These are phyloP conservation scores for Lepidopterella palustris DNA, from an alignment of 495 filamentous ascomycete genomes.

Conservation along the genomic window DNA sequence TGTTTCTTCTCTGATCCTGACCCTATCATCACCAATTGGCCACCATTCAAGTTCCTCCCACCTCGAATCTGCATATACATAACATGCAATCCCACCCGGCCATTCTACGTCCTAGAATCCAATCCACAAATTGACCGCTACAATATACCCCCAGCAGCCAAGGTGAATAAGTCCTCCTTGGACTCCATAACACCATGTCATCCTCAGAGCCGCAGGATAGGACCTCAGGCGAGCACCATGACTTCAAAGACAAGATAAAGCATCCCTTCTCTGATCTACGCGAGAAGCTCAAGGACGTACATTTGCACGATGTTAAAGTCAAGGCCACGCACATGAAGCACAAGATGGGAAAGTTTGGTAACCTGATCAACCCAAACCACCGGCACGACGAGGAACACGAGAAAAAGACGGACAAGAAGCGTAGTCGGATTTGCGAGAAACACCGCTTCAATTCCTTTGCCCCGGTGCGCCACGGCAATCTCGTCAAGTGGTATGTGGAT, in stretches of 20 bases:
- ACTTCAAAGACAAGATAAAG: slow-evolving; percentile 19
- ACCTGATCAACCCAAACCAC: slow-evolving; percentile 80
- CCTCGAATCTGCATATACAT: background rate
- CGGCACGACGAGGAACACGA: slow-evolving; percentile 94
- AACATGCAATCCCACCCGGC: background rate
- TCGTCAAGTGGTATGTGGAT: slow-evolving; percentile 96
- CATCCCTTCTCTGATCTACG: slow-evolving; percentile 28
- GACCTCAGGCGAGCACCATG: slow-evolving; percentile 9
- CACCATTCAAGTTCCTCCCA: background rate
- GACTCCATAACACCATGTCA: background rate
- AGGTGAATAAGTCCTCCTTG: background rate
- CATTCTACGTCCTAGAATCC: background rate
- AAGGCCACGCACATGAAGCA: slow-evolving; percentile 71
- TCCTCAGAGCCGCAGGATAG: background rate
- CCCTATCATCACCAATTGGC: background rate
- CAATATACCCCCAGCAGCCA: background rate
- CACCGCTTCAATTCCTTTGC: slow-evolving; percentile 87
- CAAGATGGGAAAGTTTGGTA: slow-evolving; percentile 61
- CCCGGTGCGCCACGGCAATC: slow-evolving; percentile 74
- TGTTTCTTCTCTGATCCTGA: background rate
- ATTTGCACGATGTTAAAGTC: slow-evolving; percentile 86
- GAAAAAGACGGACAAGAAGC: slow-evolving; percentile 71
- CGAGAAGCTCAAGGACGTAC: slow-evolving; percentile 49
- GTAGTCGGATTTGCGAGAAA: slow-evolving; percentile 60
- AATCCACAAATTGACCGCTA: background rate